Base-by-base conservation (phyloP, 768 basidiomycete genomes). In the Kockovaella imperatae region DNA sequence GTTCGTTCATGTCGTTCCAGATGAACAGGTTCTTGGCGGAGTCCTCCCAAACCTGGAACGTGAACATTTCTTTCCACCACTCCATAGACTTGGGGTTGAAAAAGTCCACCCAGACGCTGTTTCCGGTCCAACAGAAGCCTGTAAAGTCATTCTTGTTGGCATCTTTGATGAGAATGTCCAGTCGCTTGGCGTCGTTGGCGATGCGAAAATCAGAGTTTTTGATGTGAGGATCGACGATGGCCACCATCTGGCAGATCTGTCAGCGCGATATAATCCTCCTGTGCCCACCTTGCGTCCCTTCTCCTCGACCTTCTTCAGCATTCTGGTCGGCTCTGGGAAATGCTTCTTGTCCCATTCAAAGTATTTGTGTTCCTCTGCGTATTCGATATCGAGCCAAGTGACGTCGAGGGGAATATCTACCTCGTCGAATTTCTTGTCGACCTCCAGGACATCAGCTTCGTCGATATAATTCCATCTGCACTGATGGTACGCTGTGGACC, bases 1-100 rank as follows among this genome's bases (percentile, higher is more conserved):
- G 95, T 87, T 97, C 95, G 58, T 96, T 96, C 95, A 99, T 99
- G 66, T 99, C 95, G 67, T 97, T 97, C 95, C 95, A 99, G 57
- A 97, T 89, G 68, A 83, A 83, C 13, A 96, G 78, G 57, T 81
- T 79, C 25, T 83, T 80, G 2, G 87, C 88, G 57, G 90, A 73
- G 18, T 74, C 70, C 72, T 67, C 75, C 60, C 71, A 74, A 26
- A 75, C 72, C 40, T 74, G 68, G 70, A 75, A 73, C 23, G 83
- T 83, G 77, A 95, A 97, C 50, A 93, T 75, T 4, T 76, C 75
- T 50, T 76, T 83, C 91, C 91, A 99, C 83, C 89, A 89, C 29
- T 80, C 78, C 88, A 88, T 91, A 34, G 80, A 79, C 26, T 72
- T 76, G 24, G 89, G 89, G 65, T 97, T 84, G 80, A 97, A 95